Base-by-base conservation (phyloP, 441 rosid genomes). In the Aleurites moluccanus region DNA sequence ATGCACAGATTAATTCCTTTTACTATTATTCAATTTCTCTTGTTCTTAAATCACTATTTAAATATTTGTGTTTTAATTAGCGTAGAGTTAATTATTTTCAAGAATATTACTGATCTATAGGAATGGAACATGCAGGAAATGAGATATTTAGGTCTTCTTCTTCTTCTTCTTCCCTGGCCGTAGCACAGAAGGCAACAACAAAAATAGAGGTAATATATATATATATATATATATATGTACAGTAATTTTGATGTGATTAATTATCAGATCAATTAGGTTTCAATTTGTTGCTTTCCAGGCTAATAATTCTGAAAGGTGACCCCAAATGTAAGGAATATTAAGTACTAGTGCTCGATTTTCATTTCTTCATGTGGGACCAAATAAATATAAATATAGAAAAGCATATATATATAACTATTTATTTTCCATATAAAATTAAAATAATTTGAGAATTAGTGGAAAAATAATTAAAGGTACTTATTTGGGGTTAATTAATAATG, bases 71-170 rank as follows among this genome's bases (percentile, higher is more conserved):
- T 30, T 30, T 30, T 30, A 1, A 30, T 30, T 30, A 30, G 33
- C 33, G 2, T 30, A 30, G 33, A 38, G 8, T 38, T 38, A 38
- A 38, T n/a, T 53, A 23, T 25, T 72, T 45, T 40, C 18, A 14
- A 59, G 45, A 4, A 40, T 55, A 13, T n/a, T 64, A 73, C 75
- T 82, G 80, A 79, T n/a, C n/a, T n/a, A n/a, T 67, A 79, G 63
- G 62, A 65, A 70, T 77, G 74, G 77, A 81, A 77, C 72, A 73
- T 77, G 86, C 81, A 81, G 84, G 81, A 77, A 65, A 8, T 72
- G 80, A 55, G 67, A 50, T 16, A 35, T 42, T 70, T 70, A 77
- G 60, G 74, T 75, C 74, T 69, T 64, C 64, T 72, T 69, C n/a
- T n/a, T n/a, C n/a, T n/a, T n/a, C 65, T 72, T 70, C 73, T 42